A percentile compares a stretch with the other conserved stretches of the same genome.
Evolutionary conservation across 2,329 filamentous ascomycete genomes (phyloP).

Genomic region (Aspergillus viridinutans): DNA sequence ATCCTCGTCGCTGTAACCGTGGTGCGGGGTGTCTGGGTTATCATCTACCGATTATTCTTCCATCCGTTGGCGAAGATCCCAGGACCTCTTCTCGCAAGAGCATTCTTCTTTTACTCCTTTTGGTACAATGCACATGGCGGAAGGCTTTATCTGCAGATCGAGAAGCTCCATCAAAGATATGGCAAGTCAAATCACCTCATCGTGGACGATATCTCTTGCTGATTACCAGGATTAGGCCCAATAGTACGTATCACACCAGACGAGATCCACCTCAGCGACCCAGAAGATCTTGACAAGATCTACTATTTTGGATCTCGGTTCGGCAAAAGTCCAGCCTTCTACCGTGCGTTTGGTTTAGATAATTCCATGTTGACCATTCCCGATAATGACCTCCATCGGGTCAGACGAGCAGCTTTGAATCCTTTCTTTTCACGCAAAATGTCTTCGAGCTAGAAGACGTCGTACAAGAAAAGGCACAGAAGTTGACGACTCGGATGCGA

Average conservation of each 20-base stretch:
- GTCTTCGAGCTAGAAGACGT: slow-evolving; percentile 21
- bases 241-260: slow-evolving; percentile 26
- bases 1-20: neutral
- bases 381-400: slow-evolving; percentile 23
- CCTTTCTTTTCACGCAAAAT: slow-evolving; percentile 28
- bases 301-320: slow-evolving; percentile 23
- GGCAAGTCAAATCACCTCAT: slow-evolving; percentile 11
- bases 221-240: slow-evolving; percentile 14
- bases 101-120: slow-evolving; percentile 17
- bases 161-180: slow-evolving; percentile 24
- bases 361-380: slow-evolving; percentile 28
- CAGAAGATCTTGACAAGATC: slow-evolving; percentile 20
- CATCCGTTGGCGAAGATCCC: slow-evolving; percentile 27
- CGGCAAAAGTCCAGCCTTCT: slow-evolving; percentile 23
- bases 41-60: slow-evolving; percentile 24
- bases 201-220: neutral
- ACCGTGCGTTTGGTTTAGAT: slow-evolving; percentile 21
- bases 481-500: slow-evolving; percentile 19
- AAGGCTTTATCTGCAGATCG: slow-evolving; percentile 21
- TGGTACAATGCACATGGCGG: slow-evolving; percentile 24
- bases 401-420: slow-evolving; percentile 26
- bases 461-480: slow-evolving; percentile 19
- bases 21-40: slow-evolving; percentile 3
- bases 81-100: slow-evolving; percentile 23
- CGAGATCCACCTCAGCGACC: slow-evolving; percentile 27